phyloP scores from a whole-genome alignment of 352 stramenopile genomes.

The Globisporangium echinulatum region DNA sequence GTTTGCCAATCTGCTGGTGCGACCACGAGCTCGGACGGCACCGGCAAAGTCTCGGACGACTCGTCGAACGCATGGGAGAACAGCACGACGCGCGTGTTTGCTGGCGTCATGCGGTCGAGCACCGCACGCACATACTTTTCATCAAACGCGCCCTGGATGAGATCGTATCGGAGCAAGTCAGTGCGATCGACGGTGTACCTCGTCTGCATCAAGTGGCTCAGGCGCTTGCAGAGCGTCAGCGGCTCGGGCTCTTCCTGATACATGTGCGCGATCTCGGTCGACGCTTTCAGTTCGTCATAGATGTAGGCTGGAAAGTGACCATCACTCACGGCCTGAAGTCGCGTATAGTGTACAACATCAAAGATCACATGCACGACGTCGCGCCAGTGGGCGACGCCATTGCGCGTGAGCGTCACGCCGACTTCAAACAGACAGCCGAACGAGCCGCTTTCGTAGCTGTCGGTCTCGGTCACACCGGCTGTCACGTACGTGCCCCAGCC shows the following conservation, averaged over 20 bases:
- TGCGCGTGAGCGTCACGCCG: constrained; percentile 34
- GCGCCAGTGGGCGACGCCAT: constrained; percentile 34
- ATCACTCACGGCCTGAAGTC: constrained; percentile 7
- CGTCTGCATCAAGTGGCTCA: constrained; percentile 56
- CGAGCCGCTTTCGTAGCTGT: constrained; percentile 58
- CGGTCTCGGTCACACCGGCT: constrained; percentile 37
- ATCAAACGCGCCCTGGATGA: constrained; percentile 47
- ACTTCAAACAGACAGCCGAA: constrained; percentile 56
- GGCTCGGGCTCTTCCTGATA: constrained; percentile 55
- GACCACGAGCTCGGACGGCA: not conserved
- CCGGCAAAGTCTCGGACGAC: too few species aligned
- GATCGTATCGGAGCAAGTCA: constrained; percentile 54
- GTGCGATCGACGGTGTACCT: constrained; percentile 27
- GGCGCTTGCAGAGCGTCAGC: constrained; percentile 27
- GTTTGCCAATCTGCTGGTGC: constrained; percentile 4
- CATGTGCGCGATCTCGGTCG: constrained; percentile 43
- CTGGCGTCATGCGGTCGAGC: constrained; percentile 32
- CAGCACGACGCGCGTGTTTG: constrained; percentile 56
- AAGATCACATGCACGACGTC: constrained; percentile 45
- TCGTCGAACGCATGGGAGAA: constrained; percentile 41
- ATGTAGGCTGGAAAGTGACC: constrained; percentile 25
- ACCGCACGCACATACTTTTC: constrained; percentile 16
- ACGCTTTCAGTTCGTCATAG: constrained; percentile 47
- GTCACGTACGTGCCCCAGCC: constrained; percentile 42
- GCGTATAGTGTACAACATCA: constrained; percentile 28